These are phyloP conservation scores for Castanea crenata DNA, from an alignment of 306 rosid genomes.

Conservation along the genomic window DNA sequence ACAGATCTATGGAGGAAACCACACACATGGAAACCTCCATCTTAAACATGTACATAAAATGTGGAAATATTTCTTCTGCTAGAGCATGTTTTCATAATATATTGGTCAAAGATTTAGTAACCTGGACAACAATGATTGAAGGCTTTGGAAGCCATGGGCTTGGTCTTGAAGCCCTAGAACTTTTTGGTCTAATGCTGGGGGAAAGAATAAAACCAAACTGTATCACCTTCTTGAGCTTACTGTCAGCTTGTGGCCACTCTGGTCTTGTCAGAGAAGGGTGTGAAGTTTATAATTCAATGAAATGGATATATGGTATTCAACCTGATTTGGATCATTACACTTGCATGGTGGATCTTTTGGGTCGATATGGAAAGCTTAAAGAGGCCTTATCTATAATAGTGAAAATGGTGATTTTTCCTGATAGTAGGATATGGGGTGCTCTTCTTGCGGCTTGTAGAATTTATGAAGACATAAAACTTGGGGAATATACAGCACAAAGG, in stretches of 20 bases:
- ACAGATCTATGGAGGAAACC: conserved; percentile 8
- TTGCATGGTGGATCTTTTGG: conserved; percentile 60
- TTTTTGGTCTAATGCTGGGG: conserved; percentile 37
- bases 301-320: conserved; percentile 44
- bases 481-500: conserved; percentile 48
- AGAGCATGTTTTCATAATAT: conserved; percentile 32
- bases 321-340: conserved; percentile 60
- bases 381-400: conserved; percentile 48
- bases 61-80: conserved; percentile 47
- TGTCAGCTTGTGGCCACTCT: conserved; percentile 61
- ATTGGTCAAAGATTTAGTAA: conserved; percentile 43
- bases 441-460: conserved; percentile 55
- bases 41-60: conserved; percentile 51
- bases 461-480: conserved; percentile 35
- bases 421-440: conserved; percentile 64
- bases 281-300: conserved; percentile 44
- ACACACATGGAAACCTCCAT: conserved; percentile 44
- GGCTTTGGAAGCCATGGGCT: conserved; percentile 57
- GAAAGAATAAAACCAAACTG: conserved; percentile 42
- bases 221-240: conserved; percentile 55
- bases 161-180: conserved; percentile 37
- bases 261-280: conserved; percentile 58
- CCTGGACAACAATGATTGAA: conserved; percentile 63
- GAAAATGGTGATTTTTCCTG: conserved; percentile 40
- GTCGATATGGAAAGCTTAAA: conserved; percentile 44